Percentiles rank a stretch among this genome's conserved stretches.
phyloP scores from a whole-genome alignment of 2,329 filamentous ascomycete species.

The Ascochyta lentis region DNA sequence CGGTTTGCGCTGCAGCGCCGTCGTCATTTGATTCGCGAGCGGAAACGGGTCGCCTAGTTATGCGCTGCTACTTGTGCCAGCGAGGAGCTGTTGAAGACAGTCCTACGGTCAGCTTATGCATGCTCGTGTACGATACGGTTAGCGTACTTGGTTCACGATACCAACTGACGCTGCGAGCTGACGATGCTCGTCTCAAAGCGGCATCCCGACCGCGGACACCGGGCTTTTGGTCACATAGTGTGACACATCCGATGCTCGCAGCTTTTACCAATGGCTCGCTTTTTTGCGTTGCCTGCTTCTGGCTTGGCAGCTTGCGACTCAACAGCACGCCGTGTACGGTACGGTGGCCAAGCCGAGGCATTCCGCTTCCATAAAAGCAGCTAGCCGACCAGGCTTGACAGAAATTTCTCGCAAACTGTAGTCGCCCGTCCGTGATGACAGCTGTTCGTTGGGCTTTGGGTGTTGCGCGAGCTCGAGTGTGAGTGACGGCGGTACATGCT shows the following conservation, averaged over 20 bases:
- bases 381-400: slow-evolving; percentile 9
- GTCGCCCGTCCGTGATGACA: background rate
- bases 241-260: slow-evolving; percentile 31
- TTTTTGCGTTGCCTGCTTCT: slow-evolving; percentile 24
- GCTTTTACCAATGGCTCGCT: slow-evolving; percentile 9
- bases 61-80: slow-evolving; percentile 2
- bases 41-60: background rate
- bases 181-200: slow-evolving; percentile 30
- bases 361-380: background rate
- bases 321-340: background rate
- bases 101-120: slow-evolving; percentile 14
- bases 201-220: slow-evolving; percentile 31
- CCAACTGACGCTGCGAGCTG: slow-evolving; percentile 21
- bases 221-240: slow-evolving; percentile 30
- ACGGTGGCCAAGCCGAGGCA: slow-evolving; percentile 19
- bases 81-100: slow-evolving; percentile 3
- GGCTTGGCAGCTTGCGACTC: slow-evolving; percentile 24
- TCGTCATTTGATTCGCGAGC: slow-evolving; percentile 1
- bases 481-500: slow-evolving; percentile 4
- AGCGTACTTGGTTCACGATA: slow-evolving; percentile 15
- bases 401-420: slow-evolving; percentile 7
- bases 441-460: background rate
- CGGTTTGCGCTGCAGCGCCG: background rate
- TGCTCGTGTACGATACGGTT: slow-evolving; percentile 10
- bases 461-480: background rate